Evolutionary conservation across 2,329 filamentous ascomycete genomes (phyloP).

Genomic region (Xylaria sp.): DNA sequence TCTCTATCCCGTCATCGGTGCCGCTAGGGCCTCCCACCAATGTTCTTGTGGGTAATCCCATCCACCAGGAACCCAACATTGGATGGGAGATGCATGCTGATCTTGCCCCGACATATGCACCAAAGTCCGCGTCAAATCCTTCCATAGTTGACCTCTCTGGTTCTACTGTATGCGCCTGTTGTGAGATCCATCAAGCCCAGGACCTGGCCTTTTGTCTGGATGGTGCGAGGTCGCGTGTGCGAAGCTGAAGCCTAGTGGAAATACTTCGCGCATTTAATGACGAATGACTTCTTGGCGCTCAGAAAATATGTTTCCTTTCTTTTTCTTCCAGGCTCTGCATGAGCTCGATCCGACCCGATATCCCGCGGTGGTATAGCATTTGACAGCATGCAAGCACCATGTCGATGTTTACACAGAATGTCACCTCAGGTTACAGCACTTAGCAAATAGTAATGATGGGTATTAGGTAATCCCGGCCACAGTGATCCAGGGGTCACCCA

Average conservation of each 20-base stretch:
- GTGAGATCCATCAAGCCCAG: background rate
- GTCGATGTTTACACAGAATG: slow-evolving; percentile 3
- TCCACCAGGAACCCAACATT: slow-evolving; percentile 10
- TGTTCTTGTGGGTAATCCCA: background rate
- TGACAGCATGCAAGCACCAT: slow-evolving; percentile 17
- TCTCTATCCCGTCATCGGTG: slow-evolving; percentile 2
- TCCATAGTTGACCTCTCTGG: background rate
- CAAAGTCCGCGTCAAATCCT: slow-evolving; percentile 3
- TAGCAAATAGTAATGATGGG: slow-evolving; percentile 2
- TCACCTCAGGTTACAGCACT: slow-evolving; percentile 22
- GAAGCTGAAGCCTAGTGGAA: background rate
- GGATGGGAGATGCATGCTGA: slow-evolving; percentile 7
- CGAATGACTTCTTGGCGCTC: slow-evolving; percentile 1
- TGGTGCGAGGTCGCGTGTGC: background rate
- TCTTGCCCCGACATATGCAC: slow-evolving; percentile 2
- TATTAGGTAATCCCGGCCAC: slow-evolving; percentile 17
- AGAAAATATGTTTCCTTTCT: background rate
- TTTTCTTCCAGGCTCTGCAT: background rate
- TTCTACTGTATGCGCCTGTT: background rate
- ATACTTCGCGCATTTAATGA: background rate
- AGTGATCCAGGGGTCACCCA: background rate
- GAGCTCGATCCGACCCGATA: slow-evolving; percentile 33
- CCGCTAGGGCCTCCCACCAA: slow-evolving; percentile 4
- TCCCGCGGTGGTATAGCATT: slow-evolving; percentile 10
- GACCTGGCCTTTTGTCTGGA: background rate